Evolutionary conservation across 1,139 yeast species (phyloP), one percentile per base, ranked within the genome.

Genomic region (Candida sanyaensis): DNA sequence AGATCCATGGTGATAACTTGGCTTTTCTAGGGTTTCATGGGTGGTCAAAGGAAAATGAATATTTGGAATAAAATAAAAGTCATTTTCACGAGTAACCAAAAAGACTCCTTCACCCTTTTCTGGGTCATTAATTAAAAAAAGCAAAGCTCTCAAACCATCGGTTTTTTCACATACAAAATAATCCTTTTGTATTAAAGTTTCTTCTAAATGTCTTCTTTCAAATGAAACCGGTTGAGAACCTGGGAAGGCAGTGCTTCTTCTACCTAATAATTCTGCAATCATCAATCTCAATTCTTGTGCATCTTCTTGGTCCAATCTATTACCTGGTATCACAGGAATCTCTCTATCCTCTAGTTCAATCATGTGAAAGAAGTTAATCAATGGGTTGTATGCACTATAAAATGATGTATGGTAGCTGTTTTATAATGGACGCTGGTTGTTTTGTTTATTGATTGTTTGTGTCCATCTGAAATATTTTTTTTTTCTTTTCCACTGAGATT

Each of bases 201-300:
- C 82, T 6, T 74, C 71, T 37, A 93, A 73, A 67, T 92, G 97
- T 37, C 75, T 73, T 50, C 90, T 75, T 42, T 89, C 85, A 64
- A 95, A 92, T 33, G 97, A 89, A 1, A 93, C 90, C 0, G 99
- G 99, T 66, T 95, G 99, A 1, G 97, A 86, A 0, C 98, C 98
- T 4, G 96, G 92, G 58, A 89, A 89, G 2, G 69, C 61, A 27
- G 75, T 67, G 48, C 67, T 72, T 48, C 83, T 67, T 34, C 83
- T 66, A 24, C 83, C 81, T 43, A 91, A 70, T 34, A 92, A 74
- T 47, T 80, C 82, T 12, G 92, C 86, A 9, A 92, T 86, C 71
- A 85, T 83, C 46, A 77, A 75, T 60, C 84, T 81, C 48, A 92
- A 75, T 50, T 82, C 91, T 37, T 78, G 78, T 0, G 88, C 81